Evolutionary conservation across 768 basidiomycete species (phyloP).

Genomic region (Sistotremastrum suecicum): DNA sequence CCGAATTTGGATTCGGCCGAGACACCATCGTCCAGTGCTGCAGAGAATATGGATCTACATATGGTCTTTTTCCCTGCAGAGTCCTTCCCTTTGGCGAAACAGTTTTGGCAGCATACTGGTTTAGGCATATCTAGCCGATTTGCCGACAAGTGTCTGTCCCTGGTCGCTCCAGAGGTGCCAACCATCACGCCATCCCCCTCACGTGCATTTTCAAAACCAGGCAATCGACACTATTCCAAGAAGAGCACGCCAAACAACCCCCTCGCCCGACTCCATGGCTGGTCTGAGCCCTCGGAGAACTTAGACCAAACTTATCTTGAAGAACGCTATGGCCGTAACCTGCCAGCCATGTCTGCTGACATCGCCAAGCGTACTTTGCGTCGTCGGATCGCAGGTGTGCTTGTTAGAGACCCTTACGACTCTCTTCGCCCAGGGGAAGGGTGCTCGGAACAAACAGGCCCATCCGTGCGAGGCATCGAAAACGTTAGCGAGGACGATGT

Average conservation of each 20-base stretch:
- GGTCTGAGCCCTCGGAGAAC: conserved; percentile 32
- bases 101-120: conserved; percentile 96
- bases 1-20: conserved; percentile 5
- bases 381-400: conserved; percentile 79
- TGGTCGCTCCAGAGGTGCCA: conserved; percentile 31
- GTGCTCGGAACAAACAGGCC: conserved; percentile 23
- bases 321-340: conserved; percentile 87
- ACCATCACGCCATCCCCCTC: conserved; percentile 9
- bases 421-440: conserved; percentile 11
- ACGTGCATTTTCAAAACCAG: conserved; percentile 26
- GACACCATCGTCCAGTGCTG: conserved; percentile 16
- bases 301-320: conserved; percentile 74
- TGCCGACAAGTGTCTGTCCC: conserved; percentile 67
- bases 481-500: conserved; percentile 78
- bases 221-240: conserved; percentile 46
- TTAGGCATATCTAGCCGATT: conserved; percentile 79
- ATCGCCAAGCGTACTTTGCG: conserved; percentile 80
- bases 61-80: conserved; percentile 65
- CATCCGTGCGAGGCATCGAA: conserved; percentile 52
- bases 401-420: conserved; percentile 46
- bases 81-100: conserved; percentile 53
- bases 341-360: conserved; percentile 55
- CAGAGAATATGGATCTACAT: conserved; percentile 42
- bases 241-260: conserved; percentile 14
- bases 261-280: conserved; percentile 3